Evolutionary conservation across 306 rosid species (phyloP).

Genomic region (Gastrolobium bilobum): DNA sequence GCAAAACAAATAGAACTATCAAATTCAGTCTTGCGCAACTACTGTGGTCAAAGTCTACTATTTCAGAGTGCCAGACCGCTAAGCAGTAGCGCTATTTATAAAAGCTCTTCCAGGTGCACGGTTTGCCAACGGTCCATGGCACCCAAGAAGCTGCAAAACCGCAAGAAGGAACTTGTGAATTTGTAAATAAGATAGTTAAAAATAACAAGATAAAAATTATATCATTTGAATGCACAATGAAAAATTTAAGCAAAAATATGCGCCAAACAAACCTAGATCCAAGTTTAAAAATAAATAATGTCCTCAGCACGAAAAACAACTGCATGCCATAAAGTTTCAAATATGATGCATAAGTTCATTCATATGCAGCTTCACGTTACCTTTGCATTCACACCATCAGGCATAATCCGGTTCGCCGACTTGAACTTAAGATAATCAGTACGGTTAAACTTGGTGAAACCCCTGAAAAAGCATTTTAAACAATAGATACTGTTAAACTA

Average conservation of each 20-base stretch:
- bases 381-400: slow-evolving; percentile 90
- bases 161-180: slow-evolving; percentile 8
- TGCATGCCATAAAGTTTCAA: background rate
- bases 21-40: background rate
- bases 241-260: background rate
- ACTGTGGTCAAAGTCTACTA: background rate
- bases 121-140: slow-evolving; percentile 74
- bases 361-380: slow-evolving; percentile 43
- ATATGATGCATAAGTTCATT: background rate
- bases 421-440: slow-evolving; percentile 68
- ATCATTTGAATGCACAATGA: background rate
- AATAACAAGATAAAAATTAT: background rate
- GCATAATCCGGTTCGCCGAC: slow-evolving; percentile 61
- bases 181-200: background rate
- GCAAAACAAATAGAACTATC: slow-evolving; percentile 29
- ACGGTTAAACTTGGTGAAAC: slow-evolving; percentile 78
- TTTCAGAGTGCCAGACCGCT: slow-evolving; percentile 35
- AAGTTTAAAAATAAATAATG: background rate
- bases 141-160: slow-evolving; percentile 78
- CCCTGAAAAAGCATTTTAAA: slow-evolving; percentile 58
- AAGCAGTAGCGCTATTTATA: slow-evolving; percentile 33
- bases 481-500: slow-evolving; percentile 2
- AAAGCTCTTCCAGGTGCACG: slow-evolving; percentile 74
- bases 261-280: background rate
- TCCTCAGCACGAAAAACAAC: background rate